Evolutionary conservation across 2,329 filamentous ascomycete genomes (phyloP), one percentile per base, ranked within the genome.

Genomic region (Ascochyta rabiei): DNA sequence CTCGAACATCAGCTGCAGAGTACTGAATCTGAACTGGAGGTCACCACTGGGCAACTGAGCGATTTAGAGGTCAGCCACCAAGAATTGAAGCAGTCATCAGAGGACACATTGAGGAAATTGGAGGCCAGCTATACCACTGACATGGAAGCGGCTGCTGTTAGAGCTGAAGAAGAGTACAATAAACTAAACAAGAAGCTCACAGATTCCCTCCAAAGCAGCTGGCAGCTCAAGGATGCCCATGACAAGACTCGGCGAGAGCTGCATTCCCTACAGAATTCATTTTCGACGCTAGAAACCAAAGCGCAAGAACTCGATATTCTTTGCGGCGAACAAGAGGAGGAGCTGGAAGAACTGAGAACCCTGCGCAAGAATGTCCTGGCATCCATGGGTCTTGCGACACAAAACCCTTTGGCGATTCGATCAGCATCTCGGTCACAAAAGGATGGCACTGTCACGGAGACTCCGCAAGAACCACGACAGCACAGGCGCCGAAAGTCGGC

Each of bases 291-390:
- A 2, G 61, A 71, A 41, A 33, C 38, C 2, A 65, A 59, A 41
- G 56, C 67, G 5, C 56, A 68, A 33, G 60, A 70, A 39, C 68
- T 75, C 15, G 57, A 57, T n/a, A 53, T 69, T 2, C 48, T 62
- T 4, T 71, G 64, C 28, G 49, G 54, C 19, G 61, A 68, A 34
- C 72, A 74, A 41, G 68, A 73, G 18, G 62, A 66, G 24, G 67
- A 72, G 49, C 51, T 75, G 0, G 54, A 70, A 8, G 67, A 67
- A 23, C 47, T 72, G 2, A 64, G 57, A 45, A 59, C 67, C 8
- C 42, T 63, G 34, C 66, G 62, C 28, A 70, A 52, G 33, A 67
- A 64, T 33, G 60, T 73, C 4, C 44, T 69, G 6, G 62, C 57
- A n/a, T 64, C 62, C 8, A 67, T 74, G 57, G 63, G 64, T 16